These are phyloP conservation scores for Filosporella fistucella DNA, from an alignment of 495 filamentous ascomycete species.

Conservation along the genomic window DNA sequence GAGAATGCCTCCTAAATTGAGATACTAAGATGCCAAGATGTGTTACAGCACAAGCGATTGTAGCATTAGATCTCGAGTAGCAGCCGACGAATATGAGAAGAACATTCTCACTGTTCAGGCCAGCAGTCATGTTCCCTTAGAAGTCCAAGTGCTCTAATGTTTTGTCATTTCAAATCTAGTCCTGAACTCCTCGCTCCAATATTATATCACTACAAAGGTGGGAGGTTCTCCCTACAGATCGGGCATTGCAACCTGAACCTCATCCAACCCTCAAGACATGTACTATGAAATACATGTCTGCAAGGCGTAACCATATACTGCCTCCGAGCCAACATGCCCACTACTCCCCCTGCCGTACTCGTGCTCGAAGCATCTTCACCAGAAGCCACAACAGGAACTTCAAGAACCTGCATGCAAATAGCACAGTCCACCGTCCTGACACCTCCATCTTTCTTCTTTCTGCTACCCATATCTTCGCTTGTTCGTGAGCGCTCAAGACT, in stretches of 20 bases:
- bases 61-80: no score
- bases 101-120: no score
- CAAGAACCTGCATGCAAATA: slow-evolving; percentile 87
- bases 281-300: slow-evolving; percentile 90
- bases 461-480: slow-evolving; percentile 19
- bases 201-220: slow-evolving; percentile 57
- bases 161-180: no score
- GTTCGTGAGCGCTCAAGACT: slow-evolving; percentile 10
- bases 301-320: slow-evolving; percentile 97
- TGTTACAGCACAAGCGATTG: no score
- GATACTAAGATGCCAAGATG: no score
- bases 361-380: slow-evolving; percentile 41
- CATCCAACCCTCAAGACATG: slow-evolving; percentile 96
- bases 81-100: no score
- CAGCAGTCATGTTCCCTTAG: no score
- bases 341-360: slow-evolving; percentile 44
- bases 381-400: slow-evolving; percentile 73
- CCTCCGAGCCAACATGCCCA: slow-evolving; percentile 69
- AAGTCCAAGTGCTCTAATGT: no score
- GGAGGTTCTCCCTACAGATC: slow-evolving; percentile 87
- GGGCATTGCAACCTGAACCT: slow-evolving; percentile 87
- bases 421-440: slow-evolving; percentile 72
- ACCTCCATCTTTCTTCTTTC: slow-evolving; percentile 49
- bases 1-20: no score
- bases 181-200: no score